Percentiles rank a stretch among this genome's conserved stretches.
These are phyloP conservation scores for Psilocybe tampanensis DNA, from an alignment of 768 basidiomycete genomes.

Conservation along the genomic window DNA sequence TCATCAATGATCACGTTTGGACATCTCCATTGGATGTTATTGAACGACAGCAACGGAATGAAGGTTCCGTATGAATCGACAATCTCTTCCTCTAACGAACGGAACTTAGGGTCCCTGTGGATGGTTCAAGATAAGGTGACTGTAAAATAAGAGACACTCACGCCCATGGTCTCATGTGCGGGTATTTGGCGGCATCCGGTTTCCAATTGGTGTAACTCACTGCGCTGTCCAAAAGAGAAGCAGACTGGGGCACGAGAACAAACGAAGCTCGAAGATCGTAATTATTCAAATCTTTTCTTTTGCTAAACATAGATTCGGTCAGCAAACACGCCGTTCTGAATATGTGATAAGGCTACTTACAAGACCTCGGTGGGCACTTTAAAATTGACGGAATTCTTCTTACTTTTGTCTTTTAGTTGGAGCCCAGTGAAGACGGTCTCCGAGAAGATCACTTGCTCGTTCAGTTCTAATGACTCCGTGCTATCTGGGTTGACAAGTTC, in stretches of 20 bases:
- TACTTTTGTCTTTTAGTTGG: conserved; percentile 24
- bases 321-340: neutral
- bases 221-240: conserved; percentile 30
- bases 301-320: conserved; percentile 14
- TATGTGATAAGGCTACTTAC: conserved; percentile 21
- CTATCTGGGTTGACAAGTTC: neutral
- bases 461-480: neutral
- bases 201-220: conserved; percentile 34
- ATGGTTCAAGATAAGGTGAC: no score
- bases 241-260: conserved; percentile 32
- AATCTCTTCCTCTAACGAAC: conserved; percentile 25
- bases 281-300: conserved; percentile 22
- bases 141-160: conserved; percentile 14
- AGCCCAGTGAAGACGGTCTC: conserved; percentile 32
- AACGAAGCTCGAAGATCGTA: conserved; percentile 40
- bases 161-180: conserved; percentile 30
- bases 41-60: conserved; percentile 35
- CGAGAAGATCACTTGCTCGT: conserved; percentile 23
- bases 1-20: neutral
- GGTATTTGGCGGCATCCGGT: conserved; percentile 25
- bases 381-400: conserved; percentile 25
- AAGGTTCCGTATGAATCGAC: conserved; percentile 36
- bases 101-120: no score
- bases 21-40: conserved; percentile 25
- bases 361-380: conserved; percentile 32